phyloP scores from a whole-genome alignment of 257 asterid genomes.

The Solanum bukasovii region DNA sequence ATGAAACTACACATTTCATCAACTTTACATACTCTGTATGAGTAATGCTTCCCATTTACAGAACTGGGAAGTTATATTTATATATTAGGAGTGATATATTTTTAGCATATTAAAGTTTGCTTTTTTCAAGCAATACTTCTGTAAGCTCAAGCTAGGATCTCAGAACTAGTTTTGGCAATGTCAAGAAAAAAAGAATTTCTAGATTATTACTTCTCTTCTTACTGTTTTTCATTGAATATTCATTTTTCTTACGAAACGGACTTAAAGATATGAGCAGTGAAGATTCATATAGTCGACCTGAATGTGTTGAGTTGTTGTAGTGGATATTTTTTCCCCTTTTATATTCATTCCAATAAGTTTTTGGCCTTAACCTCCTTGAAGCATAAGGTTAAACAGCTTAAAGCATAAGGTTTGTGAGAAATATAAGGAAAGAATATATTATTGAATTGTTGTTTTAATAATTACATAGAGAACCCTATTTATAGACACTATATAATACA shows the following conservation, averaged over 20 bases:
- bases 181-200: neutral
- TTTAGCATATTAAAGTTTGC: neutral
- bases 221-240: neutral
- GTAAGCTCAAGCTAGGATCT: constrained; percentile 1
- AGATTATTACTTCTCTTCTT: neutral
- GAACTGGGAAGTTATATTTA: neutral
- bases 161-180: neutral
- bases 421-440: no score
- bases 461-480: no score
- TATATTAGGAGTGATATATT: neutral
- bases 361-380: neutral
- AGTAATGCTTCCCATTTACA: neutral
- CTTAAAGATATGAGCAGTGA: neutral
- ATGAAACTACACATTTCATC: neutral
- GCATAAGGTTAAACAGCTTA: neutral
- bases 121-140: neutral
- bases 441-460: no score
- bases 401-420: no score
- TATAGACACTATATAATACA: no score
- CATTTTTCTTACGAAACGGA: neutral
- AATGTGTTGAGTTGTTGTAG: neutral
- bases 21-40: neutral
- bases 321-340: neutral
- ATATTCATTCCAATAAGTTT: neutral
- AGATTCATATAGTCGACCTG: neutral